Conservation (phyloP, 1,284 basidiomycete genomes). For the Trichosporon coremiiforme region DNA sequence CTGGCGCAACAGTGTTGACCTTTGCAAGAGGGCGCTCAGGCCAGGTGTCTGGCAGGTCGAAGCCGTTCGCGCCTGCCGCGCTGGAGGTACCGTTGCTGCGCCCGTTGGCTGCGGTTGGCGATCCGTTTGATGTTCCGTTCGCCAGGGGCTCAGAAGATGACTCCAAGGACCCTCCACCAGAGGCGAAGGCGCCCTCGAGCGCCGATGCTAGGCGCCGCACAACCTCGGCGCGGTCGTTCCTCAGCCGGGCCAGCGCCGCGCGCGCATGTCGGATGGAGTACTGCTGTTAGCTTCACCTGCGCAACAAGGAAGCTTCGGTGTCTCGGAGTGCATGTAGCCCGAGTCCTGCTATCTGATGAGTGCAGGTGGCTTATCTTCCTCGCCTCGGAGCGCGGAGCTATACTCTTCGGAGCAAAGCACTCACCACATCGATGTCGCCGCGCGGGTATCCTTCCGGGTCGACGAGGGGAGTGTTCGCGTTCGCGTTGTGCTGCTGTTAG, state of each 20-base stretch:
- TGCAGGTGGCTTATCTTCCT: no score
- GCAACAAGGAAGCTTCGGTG: no score
- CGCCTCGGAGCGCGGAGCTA: not conserved
- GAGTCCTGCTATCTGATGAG: no score
- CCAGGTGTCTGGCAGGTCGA: slow-evolving; percentile 34
- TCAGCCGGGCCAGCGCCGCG: slow-evolving; percentile 57
- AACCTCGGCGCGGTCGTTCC: slow-evolving; percentile 72
- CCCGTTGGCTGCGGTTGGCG: slow-evolving; percentile 22
- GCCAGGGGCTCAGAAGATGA: slow-evolving; percentile 3
- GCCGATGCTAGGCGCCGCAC: slow-evolving; percentile 68
- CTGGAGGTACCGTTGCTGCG: slow-evolving; percentile 16
- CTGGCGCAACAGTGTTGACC: slow-evolving; percentile 73
- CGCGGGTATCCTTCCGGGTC: slow-evolving; percentile 83
- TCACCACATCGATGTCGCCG: slow-evolving; percentile 66
- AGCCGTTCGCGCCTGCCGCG: not conserved
- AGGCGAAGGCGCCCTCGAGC: slow-evolving; percentile 63
- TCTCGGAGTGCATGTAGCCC: no score
- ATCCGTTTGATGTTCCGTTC: slow-evolving; percentile 18
- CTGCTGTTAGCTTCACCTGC: slow-evolving; percentile 28
- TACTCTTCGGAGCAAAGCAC: slow-evolving; percentile 21
- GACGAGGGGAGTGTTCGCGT: slow-evolving; percentile 65
- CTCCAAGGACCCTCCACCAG: slow-evolving; percentile 12
- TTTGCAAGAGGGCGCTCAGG: slow-evolving; percentile 63
- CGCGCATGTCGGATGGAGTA: slow-evolving; percentile 74
- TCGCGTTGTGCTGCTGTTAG: slow-evolving; percentile 44